These are phyloP conservation scores for Phytopythium montanum DNA, from an alignment of 352 stramenopile genomes.

Conservation along the genomic window DNA sequence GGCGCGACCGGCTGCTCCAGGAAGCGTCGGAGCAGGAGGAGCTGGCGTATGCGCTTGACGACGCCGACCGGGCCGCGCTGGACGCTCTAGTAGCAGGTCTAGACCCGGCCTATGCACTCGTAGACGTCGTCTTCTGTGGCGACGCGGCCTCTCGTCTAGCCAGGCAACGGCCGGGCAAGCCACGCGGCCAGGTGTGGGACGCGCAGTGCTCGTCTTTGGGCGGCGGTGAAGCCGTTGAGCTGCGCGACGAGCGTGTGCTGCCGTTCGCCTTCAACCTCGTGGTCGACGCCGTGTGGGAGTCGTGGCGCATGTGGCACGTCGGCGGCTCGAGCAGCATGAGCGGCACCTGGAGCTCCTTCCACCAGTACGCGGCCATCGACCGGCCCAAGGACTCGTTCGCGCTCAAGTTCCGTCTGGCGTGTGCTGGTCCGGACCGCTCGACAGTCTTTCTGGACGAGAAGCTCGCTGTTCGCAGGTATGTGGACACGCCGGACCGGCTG, in stretches of 20 bases:
- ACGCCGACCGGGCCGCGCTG: slow-evolving; percentile 18
- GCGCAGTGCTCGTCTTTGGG: neutral
- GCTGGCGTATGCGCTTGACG: slow-evolving; percentile 14
- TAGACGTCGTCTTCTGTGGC: slow-evolving; percentile 18
- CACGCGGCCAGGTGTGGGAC: slow-evolving; percentile 1
- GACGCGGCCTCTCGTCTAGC: slow-evolving; percentile 6
- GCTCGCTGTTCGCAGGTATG: slow-evolving; percentile 29
- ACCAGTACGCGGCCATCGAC: slow-evolving; percentile 20
- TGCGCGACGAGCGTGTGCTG: slow-evolving; percentile 21
- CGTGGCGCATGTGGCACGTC: slow-evolving; percentile 31
- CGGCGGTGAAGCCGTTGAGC: slow-evolving; percentile 9
- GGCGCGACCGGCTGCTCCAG: slow-evolving; percentile 3
- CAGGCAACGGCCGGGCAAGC: too few relatives aligned
- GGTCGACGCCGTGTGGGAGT: slow-evolving; percentile 29
- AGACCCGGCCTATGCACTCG: slow-evolving; percentile 16
- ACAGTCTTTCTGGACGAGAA: slow-evolving; percentile 24
- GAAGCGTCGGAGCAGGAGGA: neutral
- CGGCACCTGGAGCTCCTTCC: slow-evolving; percentile 20
- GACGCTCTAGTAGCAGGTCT: slow-evolving; percentile 20
- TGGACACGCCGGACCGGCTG: slow-evolving; percentile 19
- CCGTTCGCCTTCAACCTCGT: slow-evolving; percentile 25
- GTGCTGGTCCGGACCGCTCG: slow-evolving; percentile 1
- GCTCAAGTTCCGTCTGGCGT: slow-evolving; percentile 26
- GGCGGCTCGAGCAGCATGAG: slow-evolving; percentile 26
- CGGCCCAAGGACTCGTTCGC: slow-evolving; percentile 31